Evolutionary conservation across 345 rosid species (phyloP), one percentile per base, ranked within the genome.

Genomic region (Lepidium sativum): DNA sequence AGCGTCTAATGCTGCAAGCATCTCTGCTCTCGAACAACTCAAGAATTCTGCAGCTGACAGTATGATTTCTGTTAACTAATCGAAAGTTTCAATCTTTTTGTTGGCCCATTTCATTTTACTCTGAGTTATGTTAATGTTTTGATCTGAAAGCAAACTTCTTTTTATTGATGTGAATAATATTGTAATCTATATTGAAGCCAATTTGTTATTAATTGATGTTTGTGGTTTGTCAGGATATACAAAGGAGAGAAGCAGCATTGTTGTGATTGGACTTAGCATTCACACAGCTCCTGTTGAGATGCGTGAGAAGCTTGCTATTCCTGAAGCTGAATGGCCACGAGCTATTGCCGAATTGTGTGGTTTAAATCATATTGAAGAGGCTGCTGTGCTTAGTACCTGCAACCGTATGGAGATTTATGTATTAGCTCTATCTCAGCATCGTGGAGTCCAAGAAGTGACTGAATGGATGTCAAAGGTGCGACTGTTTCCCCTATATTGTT

Each of bases 291-390:
- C 88, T 25, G 82, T 86, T 18, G 88, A 86, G 65, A 80, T 86
- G 85, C 85, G 85, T 17, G 88, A 86, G 72, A 86, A 83, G 69
- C 81, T 86, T 20, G 88, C 88, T 25, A 83, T 83, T 74, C 86
- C n/a, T n/a, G n/a, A n/a, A n/a, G n/a, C n/a, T n/a, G n/a, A n/a
- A n/a, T n/a, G n/a, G n/a, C n/a, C n/a, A n/a, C n/a, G n/a, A n/a
- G n/a, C n/a, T n/a, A n/a, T n/a, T n/a, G n/a, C n/a, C n/a, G n/a
- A n/a, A n/a, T n/a, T n/a, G n/a, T n/a, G n/a, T n/a, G n/a, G n/a
- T n/a, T n/a, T n/a, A n/a, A n/a, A n/a, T n/a, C n/a, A n/a, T n/a
- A n/a, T n/a, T n/a, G n/a, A n/a, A n/a, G n/a, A n/a, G n/a, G n/a
- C n/a, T n/a, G n/a, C n/a, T n/a, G n/a, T n/a, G n/a, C n/a, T n/a